Percentiles rank a stretch among this genome's conserved stretches.
phyloP scores from a whole-genome alignment of 140 eudicot genomes.

The Anethum foeniculum region DNA sequence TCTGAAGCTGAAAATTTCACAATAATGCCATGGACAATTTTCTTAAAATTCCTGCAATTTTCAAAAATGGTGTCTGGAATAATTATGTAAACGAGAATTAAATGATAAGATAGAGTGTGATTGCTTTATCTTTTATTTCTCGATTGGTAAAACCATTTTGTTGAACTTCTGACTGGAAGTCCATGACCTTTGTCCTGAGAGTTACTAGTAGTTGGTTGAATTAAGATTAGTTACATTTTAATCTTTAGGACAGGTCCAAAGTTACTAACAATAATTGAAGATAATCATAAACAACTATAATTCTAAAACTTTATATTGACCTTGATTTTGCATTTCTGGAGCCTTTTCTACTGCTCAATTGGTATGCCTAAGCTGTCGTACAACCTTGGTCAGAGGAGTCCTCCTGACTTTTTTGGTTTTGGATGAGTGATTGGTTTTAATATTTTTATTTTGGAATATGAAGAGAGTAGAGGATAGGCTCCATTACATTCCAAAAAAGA shows the following conservation, averaged over 20 bases:
- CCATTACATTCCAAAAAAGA: too few relatives aligned
- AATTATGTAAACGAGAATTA: not conserved
- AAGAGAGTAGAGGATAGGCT: too few relatives aligned
- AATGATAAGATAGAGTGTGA: not conserved
- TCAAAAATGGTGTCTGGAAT: not conserved
- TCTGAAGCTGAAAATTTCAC: not conserved
- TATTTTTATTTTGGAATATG: too few relatives aligned
- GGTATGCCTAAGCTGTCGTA: not conserved
- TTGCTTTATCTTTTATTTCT: not conserved
- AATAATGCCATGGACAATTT: too few relatives aligned
- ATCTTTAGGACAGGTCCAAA: not conserved
- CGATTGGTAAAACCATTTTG: not conserved
- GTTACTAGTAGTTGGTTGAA: not conserved
- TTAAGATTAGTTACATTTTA: not conserved
- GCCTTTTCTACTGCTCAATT: not conserved
- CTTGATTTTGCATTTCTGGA: not conserved
- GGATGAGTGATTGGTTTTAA: too few relatives aligned
- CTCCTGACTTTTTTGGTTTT: too few relatives aligned
- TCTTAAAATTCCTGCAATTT: not conserved
- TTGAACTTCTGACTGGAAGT: not conserved
- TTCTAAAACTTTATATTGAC: not conserved
- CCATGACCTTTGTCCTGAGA: not conserved
- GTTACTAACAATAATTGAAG: not conserved
- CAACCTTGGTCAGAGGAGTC: too few relatives aligned
- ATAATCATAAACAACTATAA: not conserved